Evolutionary conservation across 768 basidiomycete genomes (phyloP).

Genomic region (Tulasnella sp.): DNA sequence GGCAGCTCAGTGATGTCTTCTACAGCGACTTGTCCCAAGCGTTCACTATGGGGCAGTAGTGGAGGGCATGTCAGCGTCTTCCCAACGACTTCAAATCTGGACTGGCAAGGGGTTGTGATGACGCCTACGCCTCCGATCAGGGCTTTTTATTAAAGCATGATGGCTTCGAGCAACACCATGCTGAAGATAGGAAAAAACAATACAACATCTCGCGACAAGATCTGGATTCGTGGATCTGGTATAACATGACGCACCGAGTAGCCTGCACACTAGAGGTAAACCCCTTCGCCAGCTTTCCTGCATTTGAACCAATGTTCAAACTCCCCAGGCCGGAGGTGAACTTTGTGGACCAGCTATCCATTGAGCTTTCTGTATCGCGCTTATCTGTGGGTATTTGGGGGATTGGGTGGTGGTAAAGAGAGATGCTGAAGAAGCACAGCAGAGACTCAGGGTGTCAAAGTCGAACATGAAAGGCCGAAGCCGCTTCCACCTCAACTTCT

Average conservation of each 20-base stretch:
- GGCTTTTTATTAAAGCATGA: neutral
- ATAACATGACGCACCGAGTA: slow-evolving; percentile 34
- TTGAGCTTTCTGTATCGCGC: slow-evolving; percentile 16
- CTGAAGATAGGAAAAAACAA: too few relatives aligned
- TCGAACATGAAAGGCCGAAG: too few relatives aligned
- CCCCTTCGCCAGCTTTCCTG: slow-evolving; percentile 65
- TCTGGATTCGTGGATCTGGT: too few relatives aligned
- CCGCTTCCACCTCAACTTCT: too few relatives aligned
- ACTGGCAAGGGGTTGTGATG: too few relatives aligned
- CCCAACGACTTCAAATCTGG: neutral
- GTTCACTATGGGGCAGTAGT: slow-evolving; percentile 38
- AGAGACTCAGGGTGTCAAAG: too few relatives aligned
- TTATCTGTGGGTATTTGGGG: neutral
- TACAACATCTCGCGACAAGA: too few relatives aligned
- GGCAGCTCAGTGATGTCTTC: slow-evolving; percentile 94
- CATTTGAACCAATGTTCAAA: slow-evolving; percentile 66
- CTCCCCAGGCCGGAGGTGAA: slow-evolving; percentile 42
- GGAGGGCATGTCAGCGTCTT: neutral
- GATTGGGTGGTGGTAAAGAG: neutral
- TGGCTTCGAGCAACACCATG: too few relatives aligned
- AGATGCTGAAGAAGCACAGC: too few relatives aligned
- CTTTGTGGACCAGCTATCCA: slow-evolving; percentile 59
- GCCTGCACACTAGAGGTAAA: slow-evolving; percentile 78
- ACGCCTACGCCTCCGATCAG: neutral
- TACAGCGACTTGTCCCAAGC: slow-evolving; percentile 75